These are phyloP conservation scores for Sporothrix globosa DNA, from an alignment of 2,329 filamentous ascomycete species.

Conservation along the genomic window DNA sequence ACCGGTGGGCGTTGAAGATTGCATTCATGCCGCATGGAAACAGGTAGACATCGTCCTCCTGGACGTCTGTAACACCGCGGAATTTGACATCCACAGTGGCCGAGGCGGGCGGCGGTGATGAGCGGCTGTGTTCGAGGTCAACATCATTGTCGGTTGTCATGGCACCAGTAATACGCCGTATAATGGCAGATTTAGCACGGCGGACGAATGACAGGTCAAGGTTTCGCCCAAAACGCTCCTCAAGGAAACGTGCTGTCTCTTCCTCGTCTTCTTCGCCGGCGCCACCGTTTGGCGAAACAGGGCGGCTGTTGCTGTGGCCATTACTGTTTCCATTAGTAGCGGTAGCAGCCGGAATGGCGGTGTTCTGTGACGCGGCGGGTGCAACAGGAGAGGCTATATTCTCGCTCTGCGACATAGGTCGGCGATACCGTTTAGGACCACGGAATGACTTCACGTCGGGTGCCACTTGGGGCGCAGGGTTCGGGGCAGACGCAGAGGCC, in stretches of 20 bases:
- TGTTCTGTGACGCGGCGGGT: neutral
- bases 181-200: conserved; percentile 83
- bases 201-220: conserved; percentile 77
- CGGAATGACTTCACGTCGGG: conserved; percentile 54
- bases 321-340: neutral
- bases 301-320: neutral
- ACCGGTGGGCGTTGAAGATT: conserved; percentile 85
- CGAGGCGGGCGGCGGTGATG: neutral
- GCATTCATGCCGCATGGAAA: conserved; percentile 92
- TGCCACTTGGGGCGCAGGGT: conserved; percentile 21
- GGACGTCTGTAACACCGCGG: conserved; percentile 65
- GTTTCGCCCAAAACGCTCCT: conserved; percentile 93
- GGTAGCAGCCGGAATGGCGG: neutral
- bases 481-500: neutral
- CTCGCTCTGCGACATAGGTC: conserved; percentile 49
- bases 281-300: conserved; percentile 35
- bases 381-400: conserved; percentile 6
- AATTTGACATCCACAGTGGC: conserved; percentile 49
- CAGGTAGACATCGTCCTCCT: conserved; percentile 85
- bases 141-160: conserved; percentile 73
- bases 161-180: conserved; percentile 84
- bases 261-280: conserved; percentile 43
- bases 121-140: conserved; percentile 42
- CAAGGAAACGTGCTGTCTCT: conserved; percentile 80
- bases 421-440: conserved; percentile 81